Percentiles rank a stretch among this genome's conserved stretches.
Conservation (phyloP, 1,139 yeast species). For the Pichia sp. region DNA sequence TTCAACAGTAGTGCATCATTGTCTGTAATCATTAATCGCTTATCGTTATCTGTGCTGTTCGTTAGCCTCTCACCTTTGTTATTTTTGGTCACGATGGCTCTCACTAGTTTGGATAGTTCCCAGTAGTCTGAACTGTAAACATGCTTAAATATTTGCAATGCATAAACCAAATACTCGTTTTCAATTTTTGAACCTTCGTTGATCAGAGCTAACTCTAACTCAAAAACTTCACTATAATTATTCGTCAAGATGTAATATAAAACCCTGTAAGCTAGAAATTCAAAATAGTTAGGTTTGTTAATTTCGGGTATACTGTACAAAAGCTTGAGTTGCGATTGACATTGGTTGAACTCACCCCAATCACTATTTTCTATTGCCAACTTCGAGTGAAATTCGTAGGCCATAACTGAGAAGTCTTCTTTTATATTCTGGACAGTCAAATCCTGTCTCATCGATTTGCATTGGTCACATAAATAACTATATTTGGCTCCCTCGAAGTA, state of each 20-base stretch:
- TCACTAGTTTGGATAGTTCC: constrained; percentile 18
- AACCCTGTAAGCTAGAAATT: constrained; percentile 72
- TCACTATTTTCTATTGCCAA: constrained; percentile 81
- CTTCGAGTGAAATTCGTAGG: constrained; percentile 83
- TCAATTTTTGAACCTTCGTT: constrained; percentile 22
- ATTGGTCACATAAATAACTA: constrained; percentile 79
- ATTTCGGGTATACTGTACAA: constrained; percentile 42
- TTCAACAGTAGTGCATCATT: constrained; percentile 20
- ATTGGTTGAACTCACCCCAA: constrained; percentile 92
- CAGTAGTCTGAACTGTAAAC: constrained; percentile 49
- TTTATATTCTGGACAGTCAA: constrained; percentile 87
- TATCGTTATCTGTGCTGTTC: constrained; percentile 10
- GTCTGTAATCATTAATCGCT: constrained; percentile 5
- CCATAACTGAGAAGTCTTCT: constrained; percentile 69
- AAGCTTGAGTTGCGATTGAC: constrained; percentile 74
- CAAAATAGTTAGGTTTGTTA: constrained; percentile 44
- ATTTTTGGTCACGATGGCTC: constrained; percentile 8
- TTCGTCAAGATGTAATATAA: constrained; percentile 77
- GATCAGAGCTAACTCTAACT: constrained; percentile 34
- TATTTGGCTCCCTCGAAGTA: constrained; percentile 55
- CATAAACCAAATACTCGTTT: constrained; percentile 38
- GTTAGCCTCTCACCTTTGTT: constrained; percentile 4
- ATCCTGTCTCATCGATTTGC: constrained; percentile 90
- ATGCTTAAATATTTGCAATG: constrained; percentile 44
- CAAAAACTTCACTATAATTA: constrained; percentile 49